Base-by-base conservation (phyloP, 2,329 filamentous ascomycete species). In the Alternaria triticimaculans region DNA sequence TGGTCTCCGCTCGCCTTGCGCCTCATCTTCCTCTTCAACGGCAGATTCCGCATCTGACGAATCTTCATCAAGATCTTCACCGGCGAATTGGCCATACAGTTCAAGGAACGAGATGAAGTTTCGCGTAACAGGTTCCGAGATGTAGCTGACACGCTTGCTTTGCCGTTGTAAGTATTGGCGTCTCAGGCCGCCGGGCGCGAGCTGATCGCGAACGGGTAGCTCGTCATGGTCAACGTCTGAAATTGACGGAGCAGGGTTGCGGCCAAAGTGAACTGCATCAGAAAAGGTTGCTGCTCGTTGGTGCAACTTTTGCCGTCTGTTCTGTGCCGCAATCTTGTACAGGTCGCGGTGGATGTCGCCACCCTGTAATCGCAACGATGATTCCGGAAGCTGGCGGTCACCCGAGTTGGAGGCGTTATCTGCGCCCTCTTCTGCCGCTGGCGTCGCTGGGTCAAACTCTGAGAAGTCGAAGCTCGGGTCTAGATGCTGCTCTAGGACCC, bases 341-440 rank as follows among this genome's bases (percentile, higher is more conserved):
- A 94, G 86, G 72, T 92, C 90, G 33, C 92, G 89, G 76, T 94
- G 91, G 21, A 94, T 90, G 72, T 94, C 92, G 44, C 92, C 92
- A 55, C 92, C 92, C 73, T 91, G 91, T 4, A 94, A 84, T 62
- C 84, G 87, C 57, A 94, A 82, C 0, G 92, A 94, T 2, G 90
- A 93, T 63, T 90, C 87, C 48, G 80, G 78, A 23, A 46, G 61
- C 21, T 68, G 63, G 8, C 74, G 71, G 10, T 63, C 55, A 21
- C 62, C 55, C 11, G 73, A 71, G 43, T 66, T 69, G 15, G 73
- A 69, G 15, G 73, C 71, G 60, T 68, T 74, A 20, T 73, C 72
- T 41, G 65, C 50, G 58, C 72, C 72, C 30, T 71, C 69, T 66
- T 66, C 64, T 46, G 66, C 70, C 58, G 67, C 68, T 65, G 68